A percentile compares a stretch with the other conserved stretches of the same genome.
Conservation (phyloP, 768 basidiomycete genomes). For the Leccinum incarnatum region DNA sequence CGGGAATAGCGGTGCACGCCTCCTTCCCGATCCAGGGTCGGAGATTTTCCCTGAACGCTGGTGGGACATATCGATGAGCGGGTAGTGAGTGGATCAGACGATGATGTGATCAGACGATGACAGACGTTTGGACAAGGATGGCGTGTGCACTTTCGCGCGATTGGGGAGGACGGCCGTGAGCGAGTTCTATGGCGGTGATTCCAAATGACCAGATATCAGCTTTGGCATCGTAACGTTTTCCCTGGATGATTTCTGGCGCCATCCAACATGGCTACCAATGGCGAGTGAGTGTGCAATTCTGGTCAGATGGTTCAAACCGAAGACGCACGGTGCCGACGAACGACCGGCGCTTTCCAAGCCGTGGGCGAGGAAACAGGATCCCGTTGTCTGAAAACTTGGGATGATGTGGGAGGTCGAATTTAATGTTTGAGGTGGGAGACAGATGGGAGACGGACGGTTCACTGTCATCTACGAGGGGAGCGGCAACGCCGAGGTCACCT, state of each 20-base stretch:
- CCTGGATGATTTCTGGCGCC: conserved; percentile 91
- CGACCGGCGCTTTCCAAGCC: conserved; percentile 76
- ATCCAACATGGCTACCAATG: conserved; percentile 82
- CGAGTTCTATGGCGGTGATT: conserved; percentile 89
- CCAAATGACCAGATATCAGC: conserved; percentile 98
- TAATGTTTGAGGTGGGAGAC: conserved; percentile 31
- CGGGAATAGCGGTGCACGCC: conserved; percentile 75
- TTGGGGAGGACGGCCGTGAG: conserved; percentile 84
- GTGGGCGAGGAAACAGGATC: conserved; percentile 33
- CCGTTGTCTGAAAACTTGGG: neutral
- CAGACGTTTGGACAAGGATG: conserved; percentile 73
- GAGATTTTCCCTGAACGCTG: conserved; percentile 76
- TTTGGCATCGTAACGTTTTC: conserved; percentile 77
- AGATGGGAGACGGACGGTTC: conserved; percentile 35
- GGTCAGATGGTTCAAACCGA: neutral
- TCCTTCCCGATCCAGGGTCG: conserved; percentile 69
- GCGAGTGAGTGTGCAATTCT: neutral
- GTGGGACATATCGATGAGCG: conserved; percentile 1
- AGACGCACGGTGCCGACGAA: conserved; percentile 84
- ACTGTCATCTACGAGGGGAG: conserved; percentile 71
- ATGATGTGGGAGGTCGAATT: conserved; percentile 33
- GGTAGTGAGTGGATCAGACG: neutral
- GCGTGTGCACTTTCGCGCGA: conserved; percentile 70
- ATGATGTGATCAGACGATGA: neutral
- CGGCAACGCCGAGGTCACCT: conserved; percentile 91